Base-by-base conservation (phyloP, 306 rosid species). In the Vigna reflexopilosa region DNA sequence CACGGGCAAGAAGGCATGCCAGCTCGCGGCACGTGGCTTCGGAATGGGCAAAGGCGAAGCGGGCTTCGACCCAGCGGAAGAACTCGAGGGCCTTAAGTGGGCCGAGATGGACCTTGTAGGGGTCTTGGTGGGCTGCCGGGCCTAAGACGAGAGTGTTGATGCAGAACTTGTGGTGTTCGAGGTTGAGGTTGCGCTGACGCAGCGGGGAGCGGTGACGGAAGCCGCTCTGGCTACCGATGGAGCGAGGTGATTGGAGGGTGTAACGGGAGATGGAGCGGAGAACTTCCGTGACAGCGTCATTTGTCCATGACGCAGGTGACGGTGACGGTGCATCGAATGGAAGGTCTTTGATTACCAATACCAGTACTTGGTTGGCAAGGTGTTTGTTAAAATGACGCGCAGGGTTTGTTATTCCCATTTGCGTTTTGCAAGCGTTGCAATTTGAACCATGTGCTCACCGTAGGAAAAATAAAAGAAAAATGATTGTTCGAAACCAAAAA, bases 121-220 rank as follows among this genome's bases (percentile, higher is more conserved):
- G 91, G 72, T 94, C 92, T 28, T 85, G 77, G 75, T 90, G 34
- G 44, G 92, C 91, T 2, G 91, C 92, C 12, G 97, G 98, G 77
- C 97, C 98, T 24, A 93, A 90, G 20, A 93, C 71, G 81, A 93
- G 90, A 57, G 67, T 74, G 32, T 82, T 80, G 16, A 74, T 71
- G 0, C 49, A 72, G 57, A 83, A 68, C 64, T 77, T 87, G 16
- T 74, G 67, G n/a, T 38, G 62, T 44, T 93, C 96, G 16, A 83
- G 74, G 24, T 73, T 77, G 58, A 86, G 86, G 30, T 80, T 87
- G 80, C 96, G 90, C 50, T 93, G 96, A 38, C 83, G 92, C 10
- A 91, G 80, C 0, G 96, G 87, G 66, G 97, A 22, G n/a, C 97
- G 95, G 85, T 88, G 97, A 4, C 97, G 90, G 80, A 81, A 81